Evolutionary conservation across 192 early-diverging fungal genomes (phyloP).

Genomic region (Haplosporangium gracile): DNA sequence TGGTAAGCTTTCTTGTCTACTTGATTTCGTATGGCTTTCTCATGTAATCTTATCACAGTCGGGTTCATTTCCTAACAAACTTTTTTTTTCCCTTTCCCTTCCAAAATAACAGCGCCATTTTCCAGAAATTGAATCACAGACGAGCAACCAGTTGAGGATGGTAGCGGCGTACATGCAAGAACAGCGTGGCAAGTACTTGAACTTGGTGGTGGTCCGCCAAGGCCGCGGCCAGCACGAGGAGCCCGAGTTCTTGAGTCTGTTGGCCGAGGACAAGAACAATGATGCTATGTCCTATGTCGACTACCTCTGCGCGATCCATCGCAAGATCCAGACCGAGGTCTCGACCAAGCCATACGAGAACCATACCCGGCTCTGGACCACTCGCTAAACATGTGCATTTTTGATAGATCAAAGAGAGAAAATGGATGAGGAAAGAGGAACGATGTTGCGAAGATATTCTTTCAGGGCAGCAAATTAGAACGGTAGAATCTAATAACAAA

Average conservation of each 20-base stretch:
- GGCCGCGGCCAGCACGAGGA: conserved; percentile 90
- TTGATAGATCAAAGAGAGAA: not conserved
- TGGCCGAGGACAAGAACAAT: conserved; percentile 92
- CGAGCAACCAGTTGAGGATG: conserved; percentile 67
- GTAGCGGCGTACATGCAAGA: conserved; percentile 76
- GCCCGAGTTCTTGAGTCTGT: conserved; percentile 78
- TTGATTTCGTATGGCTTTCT: not conserved
- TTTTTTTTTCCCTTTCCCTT: conserved; percentile 4
- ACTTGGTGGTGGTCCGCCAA: conserved; percentile 85
- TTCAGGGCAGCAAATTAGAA: not conserved
- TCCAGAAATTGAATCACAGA: conserved; percentile 75
- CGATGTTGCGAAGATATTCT: not conserved
- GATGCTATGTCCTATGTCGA: conserved; percentile 95
- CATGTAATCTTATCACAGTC: not conserved
- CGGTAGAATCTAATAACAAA: conserved; percentile 6
- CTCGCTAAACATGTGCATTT: conserved; percentile 7
- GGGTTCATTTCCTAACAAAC: not conserved
- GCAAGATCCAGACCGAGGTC: conserved; percentile 85
- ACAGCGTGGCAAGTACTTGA: conserved; percentile 73
- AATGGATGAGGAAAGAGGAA: not conserved
- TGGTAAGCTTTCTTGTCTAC: conserved; percentile 61
- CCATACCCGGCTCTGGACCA: conserved; percentile 15
- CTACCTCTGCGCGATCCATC: conserved; percentile 89
- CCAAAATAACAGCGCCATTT: conserved; percentile 63
- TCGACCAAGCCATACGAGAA: conserved; percentile 27